Percentiles rank a stretch among this genome's conserved stretches.
Evolutionary conservation across 108 stramenopile genomes (phyloP).

Genomic region (Bacterosira constricta): DNA sequence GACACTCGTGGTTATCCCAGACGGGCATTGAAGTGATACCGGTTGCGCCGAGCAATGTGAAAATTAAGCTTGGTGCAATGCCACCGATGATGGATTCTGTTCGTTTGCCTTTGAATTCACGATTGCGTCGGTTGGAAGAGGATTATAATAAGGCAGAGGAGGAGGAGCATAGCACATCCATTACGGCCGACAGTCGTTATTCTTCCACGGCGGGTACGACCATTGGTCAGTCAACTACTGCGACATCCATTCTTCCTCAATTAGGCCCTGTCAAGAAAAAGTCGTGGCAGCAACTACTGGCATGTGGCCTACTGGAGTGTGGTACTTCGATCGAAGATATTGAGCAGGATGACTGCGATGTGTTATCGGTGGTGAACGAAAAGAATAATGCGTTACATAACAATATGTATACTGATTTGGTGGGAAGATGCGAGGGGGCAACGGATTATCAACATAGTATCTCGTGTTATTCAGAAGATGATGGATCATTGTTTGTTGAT

Average conservation of each 20-base stretch:
- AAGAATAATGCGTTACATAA: no score
- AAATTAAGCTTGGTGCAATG: no score
- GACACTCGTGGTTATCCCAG: conserved; percentile 1
- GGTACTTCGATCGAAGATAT: background rate
- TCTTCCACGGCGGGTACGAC: background rate
- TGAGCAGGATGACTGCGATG: background rate
- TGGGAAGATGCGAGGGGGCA: background rate
- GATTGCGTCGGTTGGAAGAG: background rate
- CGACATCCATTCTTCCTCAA: no score
- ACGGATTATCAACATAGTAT: background rate
- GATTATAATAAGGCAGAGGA: background rate
- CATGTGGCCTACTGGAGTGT: background rate
- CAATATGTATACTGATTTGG: background rate
- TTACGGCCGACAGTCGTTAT: background rate
- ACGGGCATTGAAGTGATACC: conserved; percentile 4
- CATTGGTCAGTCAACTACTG: background rate
- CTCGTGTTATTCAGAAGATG: background rate
- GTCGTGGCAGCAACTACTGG: background rate
- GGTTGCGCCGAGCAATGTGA: no score
- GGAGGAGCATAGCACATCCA: background rate
- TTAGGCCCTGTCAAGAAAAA: no score
- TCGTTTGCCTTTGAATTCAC: background rate
- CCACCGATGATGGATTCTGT: background rate
- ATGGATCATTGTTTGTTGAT: background rate
- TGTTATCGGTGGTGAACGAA: background rate